Base-by-base conservation (phyloP, 2,329 filamentous ascomycete species). In the Bipolaris oryzae region DNA sequence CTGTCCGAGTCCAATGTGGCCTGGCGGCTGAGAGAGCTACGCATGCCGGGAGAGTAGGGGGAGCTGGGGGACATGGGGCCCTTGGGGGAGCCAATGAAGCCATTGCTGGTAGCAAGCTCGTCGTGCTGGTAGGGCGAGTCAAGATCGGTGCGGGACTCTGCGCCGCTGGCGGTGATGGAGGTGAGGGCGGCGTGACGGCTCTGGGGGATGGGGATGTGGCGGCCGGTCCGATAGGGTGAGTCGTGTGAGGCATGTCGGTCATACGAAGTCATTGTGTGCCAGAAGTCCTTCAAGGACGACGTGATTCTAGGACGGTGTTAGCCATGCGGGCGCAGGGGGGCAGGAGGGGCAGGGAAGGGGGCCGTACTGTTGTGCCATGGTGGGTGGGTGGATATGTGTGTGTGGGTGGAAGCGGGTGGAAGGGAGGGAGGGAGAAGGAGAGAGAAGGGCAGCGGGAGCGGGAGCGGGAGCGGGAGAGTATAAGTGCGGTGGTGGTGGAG, bases 201-300 rank as follows among this genome's bases (percentile, higher is more conserved):
- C 78, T 93, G 90, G 63, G 89, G 88, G 59, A 98, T 86, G 60
- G 93, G 92, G 59, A 96, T 90, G 79, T 97, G 94, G 74, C 90
- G 88, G 63, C 93, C 92, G 59, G 90, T 91, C 74, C 93, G 89
- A 79, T 96, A 96, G 48, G 95, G 93, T 57, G 94, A 96, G 79
- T 99, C 91, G 82, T 89, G 91, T 60, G 88, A 89, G 63, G 95
- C 96, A 81, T 99, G 87, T 61, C 95, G 96, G 81, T 87, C 84
- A 71, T 88, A 84, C 63, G 86, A 89, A 75, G 86, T 89, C 84
- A 90, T 78, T 57, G 76, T 95, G 68, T 98, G 95, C 95, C 95
- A 99, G 81, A 99, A 94, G 61, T 90, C 90, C 79, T 90, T 90
- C 79, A 95, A 90, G 78, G 89, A 87, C 53, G 67, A 59, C 33